phyloP scores from a whole-genome alignment of 2,329 filamentous ascomycete genomes.

The Nemania sp. region DNA sequence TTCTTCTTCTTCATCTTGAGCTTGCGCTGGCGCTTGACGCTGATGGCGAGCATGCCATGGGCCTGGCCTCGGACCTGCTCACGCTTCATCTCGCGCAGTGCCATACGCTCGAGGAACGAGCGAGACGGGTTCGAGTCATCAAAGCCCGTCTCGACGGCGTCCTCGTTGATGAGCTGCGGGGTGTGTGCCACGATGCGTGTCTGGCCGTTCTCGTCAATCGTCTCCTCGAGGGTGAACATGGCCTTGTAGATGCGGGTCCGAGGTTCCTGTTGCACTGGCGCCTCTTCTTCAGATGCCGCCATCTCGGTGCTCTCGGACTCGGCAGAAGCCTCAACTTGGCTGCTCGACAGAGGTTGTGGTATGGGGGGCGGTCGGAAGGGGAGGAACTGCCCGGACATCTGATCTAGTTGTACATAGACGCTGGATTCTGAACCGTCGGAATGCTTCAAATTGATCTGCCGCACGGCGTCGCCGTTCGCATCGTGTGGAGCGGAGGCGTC shows the following conservation, averaged over 20 bases:
- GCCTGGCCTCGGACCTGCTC: conserved; percentile 56
- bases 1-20: conserved; percentile 99
- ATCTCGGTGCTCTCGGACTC: conserved; percentile 39
- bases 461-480: conserved; percentile 50
- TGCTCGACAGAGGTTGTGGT: conserved; percentile 61
- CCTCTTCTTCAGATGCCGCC: conserved; percentile 8
- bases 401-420: conserved; percentile 68
- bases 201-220: conserved; percentile 62
- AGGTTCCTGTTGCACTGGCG: conserved; percentile 39
- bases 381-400: conserved; percentile 70
- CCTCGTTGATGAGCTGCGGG: conserved; percentile 59
- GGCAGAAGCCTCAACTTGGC: conserved; percentile 41
- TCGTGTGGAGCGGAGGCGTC: conserved; percentile 41
- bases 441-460: conserved; percentile 58
- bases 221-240: conserved; percentile 70
- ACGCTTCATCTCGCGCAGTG: conserved; percentile 64
- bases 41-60: conserved; percentile 75
- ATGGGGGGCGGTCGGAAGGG: conserved; percentile 87
- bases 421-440: conserved; percentile 62
- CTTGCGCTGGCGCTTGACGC: conserved; percentile 88
- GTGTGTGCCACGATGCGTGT: conserved; percentile 65
- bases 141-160: conserved; percentile 19
- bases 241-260: conserved; percentile 65
- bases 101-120: conserved; percentile 73
- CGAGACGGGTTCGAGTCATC: conserved; percentile 40